Evolutionary conservation across 2,329 filamentous ascomycete species (phyloP).

Genomic region (Fusarium foetens): DNA sequence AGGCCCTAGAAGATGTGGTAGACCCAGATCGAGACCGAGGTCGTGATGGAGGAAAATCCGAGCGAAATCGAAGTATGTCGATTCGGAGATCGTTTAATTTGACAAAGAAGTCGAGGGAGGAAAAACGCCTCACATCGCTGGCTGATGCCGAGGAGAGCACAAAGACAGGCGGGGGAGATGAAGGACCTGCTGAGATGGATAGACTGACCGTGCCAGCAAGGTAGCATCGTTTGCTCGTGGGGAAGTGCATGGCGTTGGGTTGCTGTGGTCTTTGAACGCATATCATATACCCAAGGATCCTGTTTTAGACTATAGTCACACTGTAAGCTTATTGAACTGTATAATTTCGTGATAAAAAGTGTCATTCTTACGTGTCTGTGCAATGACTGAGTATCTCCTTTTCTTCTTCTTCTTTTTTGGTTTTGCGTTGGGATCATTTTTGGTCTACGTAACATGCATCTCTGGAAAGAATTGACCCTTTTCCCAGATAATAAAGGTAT

Average conservation of each 20-base stretch:
- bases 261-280: slow-evolving; percentile 15
- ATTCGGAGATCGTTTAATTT: slow-evolving; percentile 34
- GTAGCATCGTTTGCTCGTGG: slow-evolving; percentile 13
- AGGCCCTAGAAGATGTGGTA: slow-evolving; percentile 46
- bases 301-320: slow-evolving; percentile 23
- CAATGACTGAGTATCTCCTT: neutral
- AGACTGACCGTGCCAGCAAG: slow-evolving; percentile 20
- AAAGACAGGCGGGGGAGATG: neutral
- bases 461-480: neutral
- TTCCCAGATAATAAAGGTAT: neutral
- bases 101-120: slow-evolving; percentile 22
- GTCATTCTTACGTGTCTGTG: slow-evolving; percentile 16
- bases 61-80: slow-evolving; percentile 32
- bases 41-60: slow-evolving; percentile 5
- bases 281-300: slow-evolving; percentile 19
- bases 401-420: neutral
- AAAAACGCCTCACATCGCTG: slow-evolving; percentile 15
- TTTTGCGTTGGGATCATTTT: neutral
- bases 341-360: neutral
- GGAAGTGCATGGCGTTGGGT: slow-evolving; percentile 25
- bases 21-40: slow-evolving; percentile 26
- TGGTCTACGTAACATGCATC: slow-evolving; percentile 18
- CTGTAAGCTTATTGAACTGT: slow-evolving; percentile 25
- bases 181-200: neutral
- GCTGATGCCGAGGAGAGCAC: slow-evolving; percentile 3